These are phyloP conservation scores for Penicillium bialowiezense DNA, from an alignment of 495 filamentous ascomycete genomes.

Conservation along the genomic window DNA sequence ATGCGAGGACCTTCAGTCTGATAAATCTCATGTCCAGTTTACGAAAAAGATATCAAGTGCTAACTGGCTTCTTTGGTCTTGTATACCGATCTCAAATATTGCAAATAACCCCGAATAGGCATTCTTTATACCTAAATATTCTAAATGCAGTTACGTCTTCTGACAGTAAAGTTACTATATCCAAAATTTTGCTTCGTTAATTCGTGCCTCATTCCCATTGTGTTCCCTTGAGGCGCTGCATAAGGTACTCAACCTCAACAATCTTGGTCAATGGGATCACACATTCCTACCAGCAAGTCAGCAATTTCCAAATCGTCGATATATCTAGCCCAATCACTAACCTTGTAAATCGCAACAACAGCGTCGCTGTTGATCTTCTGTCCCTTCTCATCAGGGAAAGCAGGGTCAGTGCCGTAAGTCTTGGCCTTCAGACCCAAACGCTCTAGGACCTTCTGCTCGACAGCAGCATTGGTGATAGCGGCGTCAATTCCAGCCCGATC, in stretches of 20 bases:
- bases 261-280: conserved; percentile 97
- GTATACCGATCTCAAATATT: too few species aligned
- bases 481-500: conserved; percentile 79
- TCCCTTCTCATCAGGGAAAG: conserved; percentile 50
- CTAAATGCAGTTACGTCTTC: too few species aligned
- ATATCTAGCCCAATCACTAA: conserved; percentile 25
- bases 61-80: conserved; percentile 5
- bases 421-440: conserved; percentile 85
- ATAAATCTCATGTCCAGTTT: conserved; percentile 25
- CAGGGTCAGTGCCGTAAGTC: conserved; percentile 93
- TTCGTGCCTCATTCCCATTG: conserved; percentile 52
- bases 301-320: conserved; percentile 1
- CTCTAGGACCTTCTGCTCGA: conserved; percentile 91
- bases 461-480: conserved; percentile 85
- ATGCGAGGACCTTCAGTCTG: conserved; percentile 10
- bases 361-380: conserved; percentile 89
- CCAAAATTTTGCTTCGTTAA: conserved; percentile 14
- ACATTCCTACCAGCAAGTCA: conserved; percentile 58
- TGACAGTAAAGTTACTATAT: too few species aligned
- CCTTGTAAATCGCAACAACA: conserved; percentile 91
- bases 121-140: too few species aligned
- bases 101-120: too few species aligned
- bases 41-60: conserved; percentile 22
- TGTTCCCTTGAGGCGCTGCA: conserved; percentile 79
- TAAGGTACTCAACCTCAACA: conserved; percentile 96